phyloP scores from a whole-genome alignment of 2,329 filamentous ascomycete genomes.

The Epichloe sp. region DNA sequence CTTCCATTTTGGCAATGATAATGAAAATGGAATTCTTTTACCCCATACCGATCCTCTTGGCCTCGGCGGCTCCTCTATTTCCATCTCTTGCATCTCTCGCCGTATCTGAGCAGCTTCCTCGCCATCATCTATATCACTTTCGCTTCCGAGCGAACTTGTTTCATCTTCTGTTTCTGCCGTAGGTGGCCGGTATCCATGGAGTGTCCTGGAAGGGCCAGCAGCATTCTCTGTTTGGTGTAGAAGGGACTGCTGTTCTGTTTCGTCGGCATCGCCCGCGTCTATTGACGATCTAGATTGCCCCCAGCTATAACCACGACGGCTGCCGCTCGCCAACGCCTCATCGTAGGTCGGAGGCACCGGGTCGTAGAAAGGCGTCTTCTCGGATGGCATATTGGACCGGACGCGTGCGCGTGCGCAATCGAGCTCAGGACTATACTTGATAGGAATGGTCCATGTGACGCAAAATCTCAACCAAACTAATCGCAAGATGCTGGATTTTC shows the following conservation, averaged over 20 bases:
- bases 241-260: conserved; percentile 67
- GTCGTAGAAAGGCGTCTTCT: conserved; percentile 29
- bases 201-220: conserved; percentile 28
- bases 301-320: conserved; percentile 21
- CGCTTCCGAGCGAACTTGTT: conserved; percentile 38
- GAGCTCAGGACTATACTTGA: neutral
- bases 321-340: conserved; percentile 25
- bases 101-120: conserved; percentile 55
- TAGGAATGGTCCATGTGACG: neutral
- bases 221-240: conserved; percentile 40
- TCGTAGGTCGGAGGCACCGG: conserved; percentile 31
- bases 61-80: conserved; percentile 56
- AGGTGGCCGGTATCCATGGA: conserved; percentile 58
- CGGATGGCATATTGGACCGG: conserved; percentile 20
- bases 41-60: conserved; percentile 34
- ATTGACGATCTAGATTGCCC: conserved; percentile 17
- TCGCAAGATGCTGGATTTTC: neutral
- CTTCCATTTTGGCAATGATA: conserved; percentile 41
- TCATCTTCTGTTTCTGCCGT: conserved; percentile 71
- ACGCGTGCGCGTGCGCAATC: neutral
- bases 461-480: neutral
- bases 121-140: conserved; percentile 26
- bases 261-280: conserved; percentile 50
- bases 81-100: conserved; percentile 79
- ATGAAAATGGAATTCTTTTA: conserved; percentile 40